phyloP scores from a whole-genome alignment of 129 eudicot species.

The Arctium lappa region DNA sequence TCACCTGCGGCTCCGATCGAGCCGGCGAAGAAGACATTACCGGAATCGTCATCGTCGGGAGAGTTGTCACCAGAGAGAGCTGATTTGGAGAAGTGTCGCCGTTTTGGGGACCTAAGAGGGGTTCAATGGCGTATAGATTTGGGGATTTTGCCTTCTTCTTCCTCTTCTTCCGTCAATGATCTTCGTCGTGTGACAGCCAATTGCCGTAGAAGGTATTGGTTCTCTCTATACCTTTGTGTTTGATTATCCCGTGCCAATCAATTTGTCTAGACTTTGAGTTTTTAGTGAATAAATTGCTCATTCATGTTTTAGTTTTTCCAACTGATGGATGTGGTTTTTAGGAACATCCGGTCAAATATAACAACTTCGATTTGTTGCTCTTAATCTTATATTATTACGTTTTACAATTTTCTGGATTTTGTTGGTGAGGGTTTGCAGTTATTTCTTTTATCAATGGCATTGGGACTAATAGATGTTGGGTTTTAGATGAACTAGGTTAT shows the following conservation, averaged over 20 bases:
- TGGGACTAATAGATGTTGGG: neutral
- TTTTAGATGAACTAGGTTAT: neutral
- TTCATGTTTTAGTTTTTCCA: neutral
- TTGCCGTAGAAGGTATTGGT: conserved; percentile 69
- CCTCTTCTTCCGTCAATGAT: conserved; percentile 52
- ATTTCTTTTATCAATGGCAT: neutral
- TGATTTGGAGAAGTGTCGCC: conserved; percentile 23
- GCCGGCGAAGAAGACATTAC: conserved; percentile 32
- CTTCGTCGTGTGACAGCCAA: conserved; percentile 75
- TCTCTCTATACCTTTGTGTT: neutral
- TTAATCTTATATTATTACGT: neutral
- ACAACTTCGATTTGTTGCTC: neutral
- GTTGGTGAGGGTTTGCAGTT: neutral
- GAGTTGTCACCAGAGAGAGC: conserved; percentile 26
- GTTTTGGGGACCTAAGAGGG: conserved; percentile 65
- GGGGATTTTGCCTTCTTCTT: conserved; percentile 72
- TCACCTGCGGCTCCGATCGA: conserved; percentile 44
- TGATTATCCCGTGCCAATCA: neutral
- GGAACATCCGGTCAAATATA: neutral
- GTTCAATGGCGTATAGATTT: conserved; percentile 90
- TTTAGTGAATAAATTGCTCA: neutral
- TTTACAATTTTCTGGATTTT: neutral
- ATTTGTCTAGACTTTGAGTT: neutral
- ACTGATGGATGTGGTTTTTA: neutral
- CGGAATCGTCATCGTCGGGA: conserved; percentile 35